Evolutionary conservation across 2,329 filamentous ascomycete genomes (phyloP).

Genomic region (Aureobasidium mangrovei): DNA sequence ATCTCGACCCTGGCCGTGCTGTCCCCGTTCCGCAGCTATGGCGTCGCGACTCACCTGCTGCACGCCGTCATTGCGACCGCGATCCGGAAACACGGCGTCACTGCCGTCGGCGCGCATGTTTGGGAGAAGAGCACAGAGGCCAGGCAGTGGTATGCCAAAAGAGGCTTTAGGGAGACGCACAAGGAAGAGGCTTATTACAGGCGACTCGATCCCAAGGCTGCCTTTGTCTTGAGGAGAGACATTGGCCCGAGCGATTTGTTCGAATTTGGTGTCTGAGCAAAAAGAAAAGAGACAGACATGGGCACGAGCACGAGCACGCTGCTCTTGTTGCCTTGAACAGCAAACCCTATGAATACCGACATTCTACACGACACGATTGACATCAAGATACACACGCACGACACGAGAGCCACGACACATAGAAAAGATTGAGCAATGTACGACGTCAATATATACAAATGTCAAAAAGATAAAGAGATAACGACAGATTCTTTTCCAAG

Average conservation of each 20-base stretch:
- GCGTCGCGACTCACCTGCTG: slow-evolving; percentile 49
- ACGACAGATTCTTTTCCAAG: no score
- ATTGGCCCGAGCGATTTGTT: slow-evolving; percentile 20
- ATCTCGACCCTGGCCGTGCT: slow-evolving; percentile 53
- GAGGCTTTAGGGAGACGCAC: slow-evolving; percentile 46
- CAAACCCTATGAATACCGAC: no score
- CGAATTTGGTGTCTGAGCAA: not conserved
- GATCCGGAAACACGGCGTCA: slow-evolving; percentile 42
- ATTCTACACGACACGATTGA: no score
- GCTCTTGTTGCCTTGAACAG: not conserved
- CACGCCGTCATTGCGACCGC: slow-evolving; percentile 26
- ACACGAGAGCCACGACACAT: no score
- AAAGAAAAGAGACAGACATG: not conserved
- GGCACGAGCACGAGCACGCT: not conserved
- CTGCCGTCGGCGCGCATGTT: slow-evolving; percentile 51
- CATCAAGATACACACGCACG: no score
- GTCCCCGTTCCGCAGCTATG: slow-evolving; percentile 49
- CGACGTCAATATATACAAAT: no score
- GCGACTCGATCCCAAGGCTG: slow-evolving; percentile 47
- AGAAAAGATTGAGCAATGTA: no score
- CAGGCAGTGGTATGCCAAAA: slow-evolving; percentile 50
- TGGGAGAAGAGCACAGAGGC: slow-evolving; percentile 55
- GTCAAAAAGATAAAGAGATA: no score
- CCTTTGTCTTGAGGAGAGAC: slow-evolving; percentile 42
- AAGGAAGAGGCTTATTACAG: slow-evolving; percentile 51